These are phyloP conservation scores for Phytopythium vexans DNA, from an alignment of 352 stramenopile species.

Conservation along the genomic window DNA sequence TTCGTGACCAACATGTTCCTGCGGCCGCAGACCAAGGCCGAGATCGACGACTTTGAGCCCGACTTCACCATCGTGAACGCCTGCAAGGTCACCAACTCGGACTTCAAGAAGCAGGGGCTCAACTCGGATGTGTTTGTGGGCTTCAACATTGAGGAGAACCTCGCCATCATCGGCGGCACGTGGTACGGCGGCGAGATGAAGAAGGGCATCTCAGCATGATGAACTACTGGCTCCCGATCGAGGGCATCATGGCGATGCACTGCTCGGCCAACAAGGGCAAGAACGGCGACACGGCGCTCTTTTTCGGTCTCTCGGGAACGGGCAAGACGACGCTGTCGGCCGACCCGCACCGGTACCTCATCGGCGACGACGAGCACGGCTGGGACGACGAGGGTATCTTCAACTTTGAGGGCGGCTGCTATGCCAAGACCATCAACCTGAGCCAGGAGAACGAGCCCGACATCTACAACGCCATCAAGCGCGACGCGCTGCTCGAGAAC, in stretches of 20 bases:
- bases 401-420: slow-evolving; percentile 99
- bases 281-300: slow-evolving; percentile 94
- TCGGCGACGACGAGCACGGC: slow-evolving; percentile 92
- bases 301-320: slow-evolving; percentile 94
- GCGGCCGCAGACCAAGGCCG: slow-evolving; percentile 67
- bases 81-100: slow-evolving; percentile 93
- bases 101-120: slow-evolving; percentile 93
- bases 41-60: slow-evolving; percentile 93
- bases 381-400: slow-evolving; percentile 98
- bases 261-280: slow-evolving; percentile 98
- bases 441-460: slow-evolving; percentile 95
- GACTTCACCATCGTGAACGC: slow-evolving; percentile 99
- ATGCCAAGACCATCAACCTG: slow-evolving; percentile 99
- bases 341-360: slow-evolving; percentile 83
- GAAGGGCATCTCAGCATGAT: slow-evolving; percentile 98
- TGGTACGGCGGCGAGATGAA: slow-evolving; percentile 99
- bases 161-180: slow-evolving; percentile 94
- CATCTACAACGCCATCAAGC: slow-evolving; percentile 97
- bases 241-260: slow-evolving; percentile 97
- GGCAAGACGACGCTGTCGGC: slow-evolving; percentile 92
- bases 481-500: slow-evolving; percentile 98
- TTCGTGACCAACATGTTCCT: slow-evolving; percentile 98
- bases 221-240: slow-evolving; percentile 97
- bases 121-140: slow-evolving; percentile 96
- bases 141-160: slow-evolving; percentile 96